These are phyloP conservation scores for Aphanomyces cochlioides DNA, from an alignment of 352 stramenopile species.

Conservation along the genomic window DNA sequence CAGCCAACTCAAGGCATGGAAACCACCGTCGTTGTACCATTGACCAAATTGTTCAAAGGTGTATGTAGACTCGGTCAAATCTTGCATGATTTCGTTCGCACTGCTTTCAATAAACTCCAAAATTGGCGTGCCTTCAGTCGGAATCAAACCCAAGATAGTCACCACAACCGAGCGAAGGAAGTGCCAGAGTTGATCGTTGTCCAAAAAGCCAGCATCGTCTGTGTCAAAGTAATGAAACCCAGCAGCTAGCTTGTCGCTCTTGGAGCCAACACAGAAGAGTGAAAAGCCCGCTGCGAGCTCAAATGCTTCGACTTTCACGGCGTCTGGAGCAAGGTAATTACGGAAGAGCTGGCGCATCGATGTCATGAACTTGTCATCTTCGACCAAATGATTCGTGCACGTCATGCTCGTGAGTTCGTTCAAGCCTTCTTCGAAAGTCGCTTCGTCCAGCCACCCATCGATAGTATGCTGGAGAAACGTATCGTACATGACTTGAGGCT, in stretches of 20 bases:
- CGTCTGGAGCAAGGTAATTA: constrained; percentile 63
- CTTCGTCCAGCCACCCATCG: constrained; percentile 75
- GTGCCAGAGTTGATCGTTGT: constrained; percentile 75
- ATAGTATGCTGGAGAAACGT: constrained; percentile 83
- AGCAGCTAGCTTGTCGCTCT: constrained; percentile 81
- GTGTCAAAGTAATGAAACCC: constrained; percentile 84
- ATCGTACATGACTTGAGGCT: constrained; percentile 74
- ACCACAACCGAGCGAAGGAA: constrained; percentile 81
- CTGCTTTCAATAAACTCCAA: constrained; percentile 71
- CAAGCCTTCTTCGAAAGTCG: constrained; percentile 75
- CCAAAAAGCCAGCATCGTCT: constrained; percentile 74
- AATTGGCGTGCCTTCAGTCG: constrained; percentile 51
- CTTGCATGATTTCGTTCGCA: constrained; percentile 73
- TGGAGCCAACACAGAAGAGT: constrained; percentile 75
- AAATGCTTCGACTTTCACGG: constrained; percentile 66
- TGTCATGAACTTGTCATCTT: constrained; percentile 73
- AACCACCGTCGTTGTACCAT: constrained; percentile 83
- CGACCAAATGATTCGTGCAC: constrained; percentile 59
- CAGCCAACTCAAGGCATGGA: constrained; percentile 75
- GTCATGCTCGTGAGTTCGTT: constrained; percentile 79
- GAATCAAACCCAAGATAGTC: constrained; percentile 66
- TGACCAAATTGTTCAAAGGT: constrained; percentile 80
- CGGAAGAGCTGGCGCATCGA: constrained; percentile 73
- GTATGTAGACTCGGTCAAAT: constrained; percentile 61
- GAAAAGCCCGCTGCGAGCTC: constrained; percentile 80